These are phyloP conservation scores for Pouteria glomerata DNA, from an alignment of 148 eudicot genomes.

Conservation along the genomic window DNA sequence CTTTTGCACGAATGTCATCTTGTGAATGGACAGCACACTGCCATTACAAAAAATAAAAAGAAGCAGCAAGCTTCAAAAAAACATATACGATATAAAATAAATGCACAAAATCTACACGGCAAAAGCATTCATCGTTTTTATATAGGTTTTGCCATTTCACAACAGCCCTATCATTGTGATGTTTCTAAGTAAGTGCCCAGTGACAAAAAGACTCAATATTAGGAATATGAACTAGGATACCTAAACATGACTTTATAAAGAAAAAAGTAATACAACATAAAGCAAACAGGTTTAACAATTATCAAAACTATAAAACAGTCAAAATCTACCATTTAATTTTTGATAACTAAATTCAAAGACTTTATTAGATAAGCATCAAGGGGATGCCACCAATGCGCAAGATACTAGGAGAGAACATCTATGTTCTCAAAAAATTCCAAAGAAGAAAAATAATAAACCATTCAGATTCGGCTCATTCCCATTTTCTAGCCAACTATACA, in stretches of 20 bases:
- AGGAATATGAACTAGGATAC: neutral
- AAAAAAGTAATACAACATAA: slow-evolving; percentile 5
- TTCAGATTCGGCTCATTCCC: too few species aligned
- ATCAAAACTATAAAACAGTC: neutral
- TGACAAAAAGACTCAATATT: too few species aligned
- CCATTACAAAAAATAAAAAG: slow-evolving; percentile 26
- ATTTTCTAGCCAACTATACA: too few species aligned
- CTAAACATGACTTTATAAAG: neutral
- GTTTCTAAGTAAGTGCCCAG: too few species aligned
- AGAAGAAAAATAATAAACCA: too few species aligned
- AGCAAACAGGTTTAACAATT: slow-evolving; percentile 8
- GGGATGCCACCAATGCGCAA: too few species aligned
- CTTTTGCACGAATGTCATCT: slow-evolving; percentile 86
- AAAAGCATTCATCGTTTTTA: neutral
- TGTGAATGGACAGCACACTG: slow-evolving; percentile 89
- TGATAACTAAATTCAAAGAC: too few species aligned
- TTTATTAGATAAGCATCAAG: too few species aligned
- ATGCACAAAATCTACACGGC: neutral
- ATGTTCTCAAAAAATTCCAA: too few species aligned
- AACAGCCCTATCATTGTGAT: neutral
- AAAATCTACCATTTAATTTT: neutral
- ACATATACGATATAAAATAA: neutral
- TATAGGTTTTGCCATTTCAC: neutral
- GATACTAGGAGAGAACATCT: too few species aligned
- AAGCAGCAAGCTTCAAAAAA: slow-evolving; percentile 7